A percentile compares a stretch with the other conserved stretches of the same genome.
These are phyloP conservation scores for Leucogyrophana mollusca DNA, from an alignment of 768 basidiomycete species.

Conservation along the genomic window DNA sequence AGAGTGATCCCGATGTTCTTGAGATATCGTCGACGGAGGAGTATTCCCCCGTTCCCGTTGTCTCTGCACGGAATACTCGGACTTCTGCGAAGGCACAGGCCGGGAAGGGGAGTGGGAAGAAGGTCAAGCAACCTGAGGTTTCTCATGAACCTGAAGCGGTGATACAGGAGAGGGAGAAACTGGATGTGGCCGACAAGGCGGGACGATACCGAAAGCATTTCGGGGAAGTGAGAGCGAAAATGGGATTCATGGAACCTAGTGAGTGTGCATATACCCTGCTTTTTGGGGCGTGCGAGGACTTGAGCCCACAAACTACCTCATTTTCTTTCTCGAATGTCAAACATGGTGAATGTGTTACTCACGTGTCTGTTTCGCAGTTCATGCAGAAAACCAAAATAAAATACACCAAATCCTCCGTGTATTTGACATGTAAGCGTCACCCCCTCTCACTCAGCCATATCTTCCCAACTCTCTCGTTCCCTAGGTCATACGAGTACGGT, in stretches of 20 bases:
- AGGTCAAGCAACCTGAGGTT: conserved; percentile 9
- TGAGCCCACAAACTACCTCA: no score
- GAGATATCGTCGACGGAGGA: conserved; percentile 24
- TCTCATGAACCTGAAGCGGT: background rate
- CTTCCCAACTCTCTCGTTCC: background rate
- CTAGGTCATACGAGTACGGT: conserved; percentile 75
- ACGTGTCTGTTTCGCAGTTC: conserved; percentile 46
- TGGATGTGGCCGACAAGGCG: conserved; percentile 48
- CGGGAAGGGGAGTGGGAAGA: conserved; percentile 4
- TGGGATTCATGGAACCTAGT: conserved; percentile 62
- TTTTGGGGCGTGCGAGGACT: background rate
- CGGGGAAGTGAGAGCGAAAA: conserved; percentile 45
- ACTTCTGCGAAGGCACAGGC: conserved; percentile 18
- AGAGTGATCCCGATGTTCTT: background rate
- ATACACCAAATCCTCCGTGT: conserved; percentile 72
- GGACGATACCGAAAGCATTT: conserved; percentile 52
- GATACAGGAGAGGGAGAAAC: conserved; percentile 18
- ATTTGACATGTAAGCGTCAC: conserved; percentile 65
- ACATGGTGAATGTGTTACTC: background rate
- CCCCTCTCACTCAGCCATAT: no score
- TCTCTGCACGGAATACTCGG: conserved; percentile 23
- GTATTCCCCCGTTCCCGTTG: conserved; percentile 1
- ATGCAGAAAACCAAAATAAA: conserved; percentile 56
- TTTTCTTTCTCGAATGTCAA: no score
- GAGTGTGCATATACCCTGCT: conserved; percentile 27